Evolutionary conservation across 768 basidiomycete genomes (phyloP), one percentile per base, ranked within the genome.

Genomic region (Mycena filopes): DNA sequence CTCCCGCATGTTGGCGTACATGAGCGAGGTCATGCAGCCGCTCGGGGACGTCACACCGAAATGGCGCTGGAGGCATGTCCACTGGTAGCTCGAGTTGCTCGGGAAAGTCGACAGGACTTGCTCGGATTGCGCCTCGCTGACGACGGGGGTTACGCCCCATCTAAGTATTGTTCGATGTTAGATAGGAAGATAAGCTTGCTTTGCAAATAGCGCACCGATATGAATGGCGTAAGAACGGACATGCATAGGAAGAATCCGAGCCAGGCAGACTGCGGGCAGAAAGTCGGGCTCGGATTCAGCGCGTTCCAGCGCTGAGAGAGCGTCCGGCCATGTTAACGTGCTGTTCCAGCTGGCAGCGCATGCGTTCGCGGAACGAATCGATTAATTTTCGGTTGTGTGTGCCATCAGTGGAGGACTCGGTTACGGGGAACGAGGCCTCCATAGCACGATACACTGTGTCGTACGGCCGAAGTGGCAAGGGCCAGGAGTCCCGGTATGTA

Each of bases 91-190:
- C 63, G 9, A 72, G 59, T 29, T 70, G 48, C 21, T 47, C 49
- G n/a, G 71, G 71, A 42, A 72, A 67, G 20, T 69, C 64, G n/a
- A 72, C 25, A n/a, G 4, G 65, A 61, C n/a, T n/a, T 62, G 38
- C 41, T 72, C 71, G 31, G 49, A 62, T 47, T 72, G 71, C 3
- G 71, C 71, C 63, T 72, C 71, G 11, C 71, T 65, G 23, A 72
- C 71, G n/a, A 72, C 64, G 13, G 71, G 71, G 18, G 54, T 68
- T 2, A 72, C 62, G 3, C 69, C 71, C 71, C 71, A 72, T 41
- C 71, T 72, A 55, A n/a, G n/a, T n/a, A n/a, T n/a, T n/a, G n/a
- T 25, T 4, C 9, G 23, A 28, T 4, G 48, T 48, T 33, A 54
- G 45, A 11, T 58, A 18, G 40, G 25, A 13, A 26, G 8, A 21